Conservation (phyloP, 176 grass and related monocot genomes). For the Carex littledalei region DNA sequence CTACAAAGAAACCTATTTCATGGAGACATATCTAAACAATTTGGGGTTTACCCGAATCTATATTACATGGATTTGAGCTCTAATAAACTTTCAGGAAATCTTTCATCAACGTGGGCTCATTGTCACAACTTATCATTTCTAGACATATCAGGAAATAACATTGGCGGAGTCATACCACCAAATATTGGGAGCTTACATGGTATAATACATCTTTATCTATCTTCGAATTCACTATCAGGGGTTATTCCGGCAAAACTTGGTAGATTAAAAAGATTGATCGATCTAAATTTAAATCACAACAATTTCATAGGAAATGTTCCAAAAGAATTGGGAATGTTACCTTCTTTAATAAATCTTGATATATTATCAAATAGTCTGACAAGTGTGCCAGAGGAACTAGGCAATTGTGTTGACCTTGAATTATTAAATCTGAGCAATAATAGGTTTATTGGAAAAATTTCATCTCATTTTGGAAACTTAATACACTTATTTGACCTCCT, state of each 20-base stretch:
- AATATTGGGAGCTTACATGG: no score
- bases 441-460: neutral
- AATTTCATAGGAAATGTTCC: neutral
- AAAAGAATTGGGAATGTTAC: neutral
- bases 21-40: no score
- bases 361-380: neutral
- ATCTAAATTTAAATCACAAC: conserved; percentile 13
- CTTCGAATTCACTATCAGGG: neutral
- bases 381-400: neutral
- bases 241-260: neutral
- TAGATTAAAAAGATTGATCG: neutral
- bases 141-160: no score
- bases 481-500: neutral
- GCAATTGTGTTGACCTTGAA: neutral
- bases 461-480: neutral
- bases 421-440: neutral
- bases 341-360: neutral
- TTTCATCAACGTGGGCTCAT: no score
- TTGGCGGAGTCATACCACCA: no score
- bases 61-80: no score
- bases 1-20: no score
- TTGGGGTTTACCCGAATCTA: no score
- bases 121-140: no score
- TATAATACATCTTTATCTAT: no score
- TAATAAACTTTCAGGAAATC: no score